Evolutionary conservation across 1,139 yeast genomes (phyloP).

Genomic region (Lipomyces yarrowii): DNA sequence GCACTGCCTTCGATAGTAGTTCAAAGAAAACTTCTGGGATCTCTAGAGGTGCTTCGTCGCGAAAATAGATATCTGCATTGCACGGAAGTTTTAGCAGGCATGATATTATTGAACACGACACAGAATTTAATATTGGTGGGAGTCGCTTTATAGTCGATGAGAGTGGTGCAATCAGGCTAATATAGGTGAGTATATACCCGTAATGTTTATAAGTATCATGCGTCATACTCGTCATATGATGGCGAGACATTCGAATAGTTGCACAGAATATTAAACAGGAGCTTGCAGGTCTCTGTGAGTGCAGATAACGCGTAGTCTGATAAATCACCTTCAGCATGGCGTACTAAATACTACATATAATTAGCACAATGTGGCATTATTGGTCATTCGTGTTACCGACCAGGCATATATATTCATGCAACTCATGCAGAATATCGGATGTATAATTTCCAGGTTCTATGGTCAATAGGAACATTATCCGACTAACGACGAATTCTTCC

Average conservation of each 20-base stretch:
- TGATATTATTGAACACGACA: slow-evolving; percentile 12
- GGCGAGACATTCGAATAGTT: not conserved
- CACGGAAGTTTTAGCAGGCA: slow-evolving; percentile 19
- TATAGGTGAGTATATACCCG: not conserved
- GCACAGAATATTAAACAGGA: slow-evolving; percentile 18
- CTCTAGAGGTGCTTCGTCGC: slow-evolving; percentile 6
- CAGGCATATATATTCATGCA: slow-evolving; percentile 6
- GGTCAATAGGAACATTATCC: slow-evolving; percentile 32
- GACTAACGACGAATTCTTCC: slow-evolving; percentile 29
- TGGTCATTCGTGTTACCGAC: slow-evolving; percentile 5
- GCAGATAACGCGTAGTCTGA: slow-evolving; percentile 4
- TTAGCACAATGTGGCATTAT: not conserved
- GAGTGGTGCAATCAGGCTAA: not conserved
- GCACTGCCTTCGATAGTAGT: slow-evolving; percentile 9
- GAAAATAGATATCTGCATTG: slow-evolving; percentile 1
- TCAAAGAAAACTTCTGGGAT: not conserved
- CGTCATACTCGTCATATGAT: slow-evolving; percentile 4
- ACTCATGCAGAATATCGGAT: not conserved
- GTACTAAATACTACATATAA: not conserved
- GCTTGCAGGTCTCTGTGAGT: slow-evolving; percentile 23
- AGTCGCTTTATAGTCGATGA: slow-evolving; percentile 1
- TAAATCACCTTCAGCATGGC: not conserved
- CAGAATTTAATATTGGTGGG: not conserved
- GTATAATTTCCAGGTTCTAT: slow-evolving; percentile 14
- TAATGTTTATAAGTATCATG: not conserved